Evolutionary conservation across 495 filamentous ascomycete genomes (phyloP).

Genomic region (Glutinoglossum americanum): DNA sequence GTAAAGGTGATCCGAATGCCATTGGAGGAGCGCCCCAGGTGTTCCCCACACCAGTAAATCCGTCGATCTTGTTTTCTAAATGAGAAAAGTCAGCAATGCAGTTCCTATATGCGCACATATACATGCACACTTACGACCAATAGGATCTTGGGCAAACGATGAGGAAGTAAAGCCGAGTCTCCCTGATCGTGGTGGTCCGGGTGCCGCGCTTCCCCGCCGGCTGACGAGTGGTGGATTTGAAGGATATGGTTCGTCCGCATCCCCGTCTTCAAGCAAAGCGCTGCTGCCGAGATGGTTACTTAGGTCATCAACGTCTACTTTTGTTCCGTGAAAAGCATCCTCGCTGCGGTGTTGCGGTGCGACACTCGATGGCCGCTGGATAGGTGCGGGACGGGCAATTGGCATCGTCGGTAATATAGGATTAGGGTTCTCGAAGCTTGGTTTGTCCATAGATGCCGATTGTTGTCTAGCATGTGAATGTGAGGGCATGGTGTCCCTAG

Average conservation of each 20-base stretch:
- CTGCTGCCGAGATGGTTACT: constrained; percentile 78
- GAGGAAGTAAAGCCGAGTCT: constrained; percentile 18
- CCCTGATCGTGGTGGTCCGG: constrained; percentile 12
- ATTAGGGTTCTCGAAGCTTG: constrained; percentile 21
- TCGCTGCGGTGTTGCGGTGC: constrained; percentile 30
- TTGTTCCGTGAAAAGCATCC: constrained; percentile 19
- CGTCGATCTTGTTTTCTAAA: constrained; percentile 11
- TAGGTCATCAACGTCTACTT: constrained; percentile 44
- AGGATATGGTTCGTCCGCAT: constrained; percentile 35
- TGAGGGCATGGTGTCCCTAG: constrained; percentile 18
- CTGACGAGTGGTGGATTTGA: constrained; percentile 12
- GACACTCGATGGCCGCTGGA: constrained; percentile 67
- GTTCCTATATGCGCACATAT: neutral
- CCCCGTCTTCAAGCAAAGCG: constrained; percentile 67
- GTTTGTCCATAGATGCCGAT: constrained; percentile 35
- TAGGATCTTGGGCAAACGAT: constrained; percentile 29
- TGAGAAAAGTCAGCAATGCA: neutral
- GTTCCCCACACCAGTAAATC: constrained; percentile 15
- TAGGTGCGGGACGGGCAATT: constrained; percentile 63
- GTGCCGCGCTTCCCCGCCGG: constrained; percentile 15
- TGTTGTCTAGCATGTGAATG: constrained; percentile 36
- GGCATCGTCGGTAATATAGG: constrained; percentile 29
- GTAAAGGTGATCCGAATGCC: constrained; percentile 23
- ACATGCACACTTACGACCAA: constrained; percentile 19
- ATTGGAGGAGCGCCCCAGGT: constrained; percentile 21